Evolutionary conservation across 1,139 yeast genomes (phyloP).

Genomic region (Sugiyamaella novakii): DNA sequence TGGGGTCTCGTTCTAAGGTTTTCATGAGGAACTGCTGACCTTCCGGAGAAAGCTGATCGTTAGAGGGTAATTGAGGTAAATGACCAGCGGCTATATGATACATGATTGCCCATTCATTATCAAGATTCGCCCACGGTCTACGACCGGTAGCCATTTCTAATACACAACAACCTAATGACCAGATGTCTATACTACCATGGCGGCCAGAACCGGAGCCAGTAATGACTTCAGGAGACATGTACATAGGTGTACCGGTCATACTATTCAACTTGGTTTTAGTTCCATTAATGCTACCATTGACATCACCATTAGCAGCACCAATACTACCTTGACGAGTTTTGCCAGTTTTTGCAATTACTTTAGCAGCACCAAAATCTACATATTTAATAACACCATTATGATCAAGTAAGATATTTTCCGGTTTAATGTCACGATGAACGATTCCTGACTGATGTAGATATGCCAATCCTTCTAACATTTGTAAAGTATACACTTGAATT

Average conservation of each 20-base stretch:
- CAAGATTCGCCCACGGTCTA: conserved; percentile 70
- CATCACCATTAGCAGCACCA: conserved; percentile 14
- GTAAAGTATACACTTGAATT: conserved; percentile 85
- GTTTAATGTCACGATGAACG: conserved; percentile 94
- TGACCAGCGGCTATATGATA: conserved; percentile 97
- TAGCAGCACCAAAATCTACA: conserved; percentile 98
- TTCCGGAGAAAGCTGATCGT: conserved; percentile 71
- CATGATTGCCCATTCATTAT: conserved; percentile 98
- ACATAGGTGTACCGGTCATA: conserved; percentile 98
- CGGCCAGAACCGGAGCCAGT: conserved; percentile 71
- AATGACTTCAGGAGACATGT: conserved; percentile 97
- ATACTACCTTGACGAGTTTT: conserved; percentile 43
- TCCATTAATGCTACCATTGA: conserved; percentile 17
- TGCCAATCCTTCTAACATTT: conserved; percentile 93
- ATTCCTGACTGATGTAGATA: conserved; percentile 95
- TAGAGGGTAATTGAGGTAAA: conserved; percentile 78
- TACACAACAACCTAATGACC: conserved; percentile 92
- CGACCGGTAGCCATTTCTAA: conserved; percentile 81
- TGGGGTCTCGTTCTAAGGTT: conserved; percentile 84
- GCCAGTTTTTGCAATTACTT: conserved; percentile 78
- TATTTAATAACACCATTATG: conserved; percentile 91
- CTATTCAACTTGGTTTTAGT: conserved; percentile 46
- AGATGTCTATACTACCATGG: conserved; percentile 64
- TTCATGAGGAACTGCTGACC: conserved; percentile 73
- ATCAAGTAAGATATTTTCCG: conserved; percentile 88